Percentiles rank a stretch among this genome's conserved stretches.
phyloP scores from a whole-genome alignment of 2,329 filamentous ascomycete genomes.

The Colletotrichum eleusines region DNA sequence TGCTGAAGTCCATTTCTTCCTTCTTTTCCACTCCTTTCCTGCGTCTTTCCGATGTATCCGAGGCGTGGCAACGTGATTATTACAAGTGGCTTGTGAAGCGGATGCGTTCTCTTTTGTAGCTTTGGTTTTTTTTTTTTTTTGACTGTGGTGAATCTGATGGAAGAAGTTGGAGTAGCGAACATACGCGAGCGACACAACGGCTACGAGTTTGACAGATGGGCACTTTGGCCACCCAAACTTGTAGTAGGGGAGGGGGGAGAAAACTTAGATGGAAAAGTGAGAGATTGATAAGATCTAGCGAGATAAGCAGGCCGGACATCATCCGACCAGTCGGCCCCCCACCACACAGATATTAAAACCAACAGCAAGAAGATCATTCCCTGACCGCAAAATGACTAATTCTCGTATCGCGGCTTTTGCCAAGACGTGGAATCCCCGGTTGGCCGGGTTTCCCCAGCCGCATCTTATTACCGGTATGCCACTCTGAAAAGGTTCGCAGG shows the following conservation, averaged over 20 bases:
- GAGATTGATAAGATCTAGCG: conserved; percentile 1
- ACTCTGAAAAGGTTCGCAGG: not conserved
- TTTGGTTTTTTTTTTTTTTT: not conserved
- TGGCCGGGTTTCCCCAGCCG: not conserved
- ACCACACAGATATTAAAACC: not conserved
- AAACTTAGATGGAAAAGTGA: not conserved
- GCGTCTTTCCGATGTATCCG: not conserved
- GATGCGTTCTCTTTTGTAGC: too few species aligned
- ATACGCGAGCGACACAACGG: too few species aligned
- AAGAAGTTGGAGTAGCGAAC: not conserved
- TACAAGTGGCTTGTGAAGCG: not conserved
- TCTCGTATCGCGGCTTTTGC: not conserved
- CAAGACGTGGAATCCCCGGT: not conserved
- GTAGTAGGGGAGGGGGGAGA: not conserved
- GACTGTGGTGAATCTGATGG: too few species aligned
- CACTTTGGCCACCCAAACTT: not conserved
- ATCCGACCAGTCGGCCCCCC: not conserved
- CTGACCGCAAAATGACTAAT: not conserved
- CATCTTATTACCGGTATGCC: too few species aligned
- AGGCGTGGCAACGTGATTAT: not conserved
- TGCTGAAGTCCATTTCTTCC: conserved; percentile 31
- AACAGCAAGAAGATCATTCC: not conserved
- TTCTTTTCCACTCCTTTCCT: too few species aligned
- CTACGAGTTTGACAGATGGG: not conserved
- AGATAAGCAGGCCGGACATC: not conserved